phyloP scores from a whole-genome alignment of 108 stramenopile genomes.

The Epithemia pelagica region DNA sequence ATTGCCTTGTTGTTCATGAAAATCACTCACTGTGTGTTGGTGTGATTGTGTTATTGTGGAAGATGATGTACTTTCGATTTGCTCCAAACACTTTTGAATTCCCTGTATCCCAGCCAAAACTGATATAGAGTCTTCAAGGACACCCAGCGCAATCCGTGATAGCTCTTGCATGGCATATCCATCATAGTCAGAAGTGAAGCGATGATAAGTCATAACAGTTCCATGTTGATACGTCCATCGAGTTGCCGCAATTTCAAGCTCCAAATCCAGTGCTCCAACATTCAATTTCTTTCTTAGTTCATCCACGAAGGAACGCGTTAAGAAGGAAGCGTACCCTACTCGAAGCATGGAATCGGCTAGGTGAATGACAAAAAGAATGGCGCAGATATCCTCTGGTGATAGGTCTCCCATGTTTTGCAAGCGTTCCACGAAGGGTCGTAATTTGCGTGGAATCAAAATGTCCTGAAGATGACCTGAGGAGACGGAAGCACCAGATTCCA shows the following conservation, averaged over 20 bases:
- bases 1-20: background rate
- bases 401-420: background rate
- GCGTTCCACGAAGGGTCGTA: background rate
- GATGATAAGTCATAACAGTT: background rate
- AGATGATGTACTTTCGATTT: no score
- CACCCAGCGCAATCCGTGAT: background rate
- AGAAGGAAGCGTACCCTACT: background rate
- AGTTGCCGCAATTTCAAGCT: background rate
- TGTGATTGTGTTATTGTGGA: no score
- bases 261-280: background rate
- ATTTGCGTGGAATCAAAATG: no score
- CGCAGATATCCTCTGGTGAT: background rate
- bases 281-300: background rate
- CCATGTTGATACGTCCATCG: background rate
- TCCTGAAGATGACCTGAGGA: no score
- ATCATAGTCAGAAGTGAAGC: background rate
- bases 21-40: no score
- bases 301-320: background rate
- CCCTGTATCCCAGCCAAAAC: background rate
- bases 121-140: background rate
- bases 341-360: background rate
- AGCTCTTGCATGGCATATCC: background rate
- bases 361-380: background rate
- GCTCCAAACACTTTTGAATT: background rate
- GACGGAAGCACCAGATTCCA: no score